Base-by-base conservation (phyloP, 2,329 filamentous ascomycete species). In the Dendrostoma leiphaemia region DNA sequence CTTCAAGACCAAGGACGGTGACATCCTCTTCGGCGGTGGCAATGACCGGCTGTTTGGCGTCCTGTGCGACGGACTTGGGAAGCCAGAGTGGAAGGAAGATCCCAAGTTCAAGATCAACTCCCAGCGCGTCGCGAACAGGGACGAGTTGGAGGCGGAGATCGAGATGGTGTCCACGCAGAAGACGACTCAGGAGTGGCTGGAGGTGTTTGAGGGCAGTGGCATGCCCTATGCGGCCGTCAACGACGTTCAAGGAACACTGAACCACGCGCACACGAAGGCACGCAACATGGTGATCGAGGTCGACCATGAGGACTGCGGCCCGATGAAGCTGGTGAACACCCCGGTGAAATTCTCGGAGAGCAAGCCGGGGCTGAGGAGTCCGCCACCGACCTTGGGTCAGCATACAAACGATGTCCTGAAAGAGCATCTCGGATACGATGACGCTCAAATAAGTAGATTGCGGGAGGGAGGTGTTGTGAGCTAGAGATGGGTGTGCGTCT, bases 211-310 rank as follows among this genome's bases (percentile, higher is more conserved):
- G 64, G 91, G 90, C n/a, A 89, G 83, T 55, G 94, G 94, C 5
- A 86, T 99, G 86, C 94, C 94, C 0, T 99, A 94, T 45, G 67
- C 93, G 1, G 91, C 93, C 1, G 89, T 99, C 62, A 99, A 97
- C 66, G 93, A 99, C 66, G 85, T 99, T 7, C 88, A 94, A 69
- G 82, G 79, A 19, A 90, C 94, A 0, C 74, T 99, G 49, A 86
- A 88, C 57, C 91, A 97, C 67, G 82, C 87, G 58, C 94, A 99
- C 71, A 91, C 91, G 73, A 76, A 73, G 74, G 92, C 92, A 21
- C 82, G 94, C 54, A 82, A 86, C 56, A 99, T 99, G 94, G 88
- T 99, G 1, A 83, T 90, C 13, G 88, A 96, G 66, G 77, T 97
- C 41, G 83, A 96, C 1, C 94, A 99, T 67, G 83, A 83, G 5